These are phyloP conservation scores for Corynespora cassiicola DNA, from an alignment of 2,329 filamentous ascomycete genomes.

Conservation along the genomic window DNA sequence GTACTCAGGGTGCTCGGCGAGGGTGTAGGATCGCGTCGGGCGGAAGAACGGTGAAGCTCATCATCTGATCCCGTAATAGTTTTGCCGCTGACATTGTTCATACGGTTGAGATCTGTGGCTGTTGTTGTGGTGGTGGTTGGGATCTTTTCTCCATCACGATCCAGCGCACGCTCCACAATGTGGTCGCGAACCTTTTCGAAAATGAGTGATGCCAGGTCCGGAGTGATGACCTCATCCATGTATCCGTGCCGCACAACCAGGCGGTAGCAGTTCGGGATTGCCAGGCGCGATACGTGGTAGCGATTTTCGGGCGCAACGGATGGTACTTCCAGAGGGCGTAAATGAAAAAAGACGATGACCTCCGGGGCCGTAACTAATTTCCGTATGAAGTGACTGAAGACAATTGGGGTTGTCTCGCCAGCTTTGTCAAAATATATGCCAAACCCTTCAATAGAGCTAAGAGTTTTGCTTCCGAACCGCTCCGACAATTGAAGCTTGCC, in stretches of 20 bases:
- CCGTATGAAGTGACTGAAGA: conserved; percentile 75
- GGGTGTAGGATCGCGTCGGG: conserved; percentile 13
- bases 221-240: conserved; percentile 73
- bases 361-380: conserved; percentile 74
- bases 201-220: conserved; percentile 63
- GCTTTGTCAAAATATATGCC: conserved; percentile 83
- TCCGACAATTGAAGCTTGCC: conserved; percentile 47
- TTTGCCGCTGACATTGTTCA: conserved; percentile 16
- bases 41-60: conserved; percentile 1
- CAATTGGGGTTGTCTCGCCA: conserved; percentile 68
- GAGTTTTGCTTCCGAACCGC: conserved; percentile 41
- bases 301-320: conserved; percentile 49
- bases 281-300: conserved; percentile 54
- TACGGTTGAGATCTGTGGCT: conserved; percentile 7
- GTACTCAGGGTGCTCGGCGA: conserved; percentile 27
- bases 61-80: too few species aligned
- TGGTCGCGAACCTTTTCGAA: conserved; percentile 62
- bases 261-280: conserved; percentile 70
- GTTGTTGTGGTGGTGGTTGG: conserved; percentile 10
- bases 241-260: conserved; percentile 75
- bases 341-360: conserved; percentile 76
- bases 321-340: conserved; percentile 68
- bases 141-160: conserved; percentile 31
- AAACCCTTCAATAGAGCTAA: conserved; percentile 58
- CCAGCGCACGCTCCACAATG: conserved; percentile 35